A percentile compares a stretch with the other conserved stretches of the same genome.
These are phyloP conservation scores for Citrus unshiu DNA, from an alignment of 345 rosid genomes.

Conservation along the genomic window DNA sequence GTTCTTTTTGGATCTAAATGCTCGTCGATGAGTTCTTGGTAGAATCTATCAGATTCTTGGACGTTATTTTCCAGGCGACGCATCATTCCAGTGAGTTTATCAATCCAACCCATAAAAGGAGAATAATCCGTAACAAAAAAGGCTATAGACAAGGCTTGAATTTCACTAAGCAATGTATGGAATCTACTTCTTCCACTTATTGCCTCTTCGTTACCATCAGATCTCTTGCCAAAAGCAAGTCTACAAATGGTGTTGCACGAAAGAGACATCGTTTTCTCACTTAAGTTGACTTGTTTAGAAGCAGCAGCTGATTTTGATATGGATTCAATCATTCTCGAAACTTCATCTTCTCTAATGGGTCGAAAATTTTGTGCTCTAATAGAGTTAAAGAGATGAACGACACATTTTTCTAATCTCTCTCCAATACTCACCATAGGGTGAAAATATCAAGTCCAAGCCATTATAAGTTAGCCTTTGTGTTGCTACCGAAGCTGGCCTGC, in stretches of 20 bases:
- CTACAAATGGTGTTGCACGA: constrained; percentile 18
- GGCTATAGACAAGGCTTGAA: constrained; percentile 19
- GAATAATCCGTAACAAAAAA: constrained; percentile 24
- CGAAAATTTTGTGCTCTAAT: constrained; percentile 12
- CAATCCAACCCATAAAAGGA: constrained; percentile 27
- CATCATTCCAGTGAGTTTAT: constrained; percentile 26
- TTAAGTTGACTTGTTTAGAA: constrained; percentile 4
- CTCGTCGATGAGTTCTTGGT: constrained; percentile 32
- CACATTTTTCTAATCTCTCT: constrained; percentile 16
- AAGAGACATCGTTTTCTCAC: constrained; percentile 7
- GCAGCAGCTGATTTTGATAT: not conserved
- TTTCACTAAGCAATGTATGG: constrained; percentile 12
- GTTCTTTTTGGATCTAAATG: constrained; percentile 27
- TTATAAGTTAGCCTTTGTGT: not conserved
- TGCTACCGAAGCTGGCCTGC: not conserved
- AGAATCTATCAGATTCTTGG: constrained; percentile 36
- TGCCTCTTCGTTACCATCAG: not conserved
- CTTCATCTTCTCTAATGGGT: constrained; percentile 22
- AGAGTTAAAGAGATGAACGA: constrained; percentile 22
- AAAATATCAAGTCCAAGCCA: constrained; percentile 18
- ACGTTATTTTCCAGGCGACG: constrained; percentile 31
- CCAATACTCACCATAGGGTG: constrained; percentile 24
- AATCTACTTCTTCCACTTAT: constrained; percentile 2
- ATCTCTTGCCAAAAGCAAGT: constrained; percentile 26
- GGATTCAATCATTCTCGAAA: constrained; percentile 18